Base-by-base conservation (phyloP, 73 alveolate genomes). In the Breviolum minutum region DNA sequence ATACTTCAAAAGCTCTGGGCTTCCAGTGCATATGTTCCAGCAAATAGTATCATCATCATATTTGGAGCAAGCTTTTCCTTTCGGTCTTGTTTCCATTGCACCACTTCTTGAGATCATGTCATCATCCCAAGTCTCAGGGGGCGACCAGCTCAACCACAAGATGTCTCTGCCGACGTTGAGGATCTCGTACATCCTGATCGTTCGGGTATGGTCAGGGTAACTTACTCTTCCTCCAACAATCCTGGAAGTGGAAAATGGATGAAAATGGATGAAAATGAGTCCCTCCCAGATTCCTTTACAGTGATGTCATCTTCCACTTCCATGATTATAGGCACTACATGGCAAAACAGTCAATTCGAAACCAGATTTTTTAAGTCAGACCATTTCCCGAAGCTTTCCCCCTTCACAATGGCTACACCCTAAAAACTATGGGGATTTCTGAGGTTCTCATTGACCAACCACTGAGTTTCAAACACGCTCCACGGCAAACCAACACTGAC, bases 181-280 rank as follows among this genome's bases (percentile, higher is more conserved):
- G 87, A 32, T 89, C 96, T 9, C 97, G 73, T 8, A 90, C 97
- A 73, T 90, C 97, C 97, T 90, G 61, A 19, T 54, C 79, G 8
- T 63, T 3, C 3, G 54, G 54, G 54, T 40, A 40, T 40, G 54
- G 54, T 40, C 54, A 40, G 3, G 0, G 54, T 5, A 20, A 16
- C 29, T 19, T 16, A 69, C 40, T 63, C 40, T n/a, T 79, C 64
- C 87, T 8, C 62, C 54, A 40, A 40, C 54, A 40, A 40, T 40
- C 54, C 3, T 40, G 54, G 54, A n/a, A 10, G 30, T 61, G 30
- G 74, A 22, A 48, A 22, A 83, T 8, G 22, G 74, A 17, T 62
- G 74, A 22, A 48, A 22, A 83, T 8, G 22, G 74, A 17, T 62
- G 87, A 10, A 30, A 9, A 10, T 40, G 54, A 40, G 54, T 40